Evolutionary conservation across 371 early-diverging fungal species (phyloP).

Genomic region (Neoconidiobolus thromboides): DNA sequence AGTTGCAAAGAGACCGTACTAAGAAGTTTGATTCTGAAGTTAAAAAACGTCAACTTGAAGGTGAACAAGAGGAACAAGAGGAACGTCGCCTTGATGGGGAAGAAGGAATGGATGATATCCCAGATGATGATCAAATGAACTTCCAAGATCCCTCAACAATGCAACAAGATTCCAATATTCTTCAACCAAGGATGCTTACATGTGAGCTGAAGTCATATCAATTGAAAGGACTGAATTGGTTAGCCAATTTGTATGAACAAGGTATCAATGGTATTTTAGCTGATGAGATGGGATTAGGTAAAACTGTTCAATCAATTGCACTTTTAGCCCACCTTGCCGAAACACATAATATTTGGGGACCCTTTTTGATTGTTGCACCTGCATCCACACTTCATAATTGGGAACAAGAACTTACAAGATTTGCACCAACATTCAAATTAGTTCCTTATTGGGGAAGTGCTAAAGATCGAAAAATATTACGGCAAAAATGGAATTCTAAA

Average conservation of each 20-base stretch:
- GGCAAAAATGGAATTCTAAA: constrained; percentile 66
- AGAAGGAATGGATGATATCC: not conserved
- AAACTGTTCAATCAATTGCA: constrained; percentile 93
- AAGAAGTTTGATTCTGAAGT: constrained; percentile 48
- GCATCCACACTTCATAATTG: constrained; percentile 95
- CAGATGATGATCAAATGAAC: constrained; percentile 53
- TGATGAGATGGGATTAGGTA: constrained; percentile 18
- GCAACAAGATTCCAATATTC: constrained; percentile 42
- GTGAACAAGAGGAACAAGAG: not conserved
- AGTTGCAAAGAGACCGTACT: constrained; percentile 47
- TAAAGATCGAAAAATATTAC: constrained; percentile 69
- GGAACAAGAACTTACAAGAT: constrained; percentile 86
- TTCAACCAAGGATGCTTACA: constrained; percentile 76
- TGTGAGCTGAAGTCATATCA: constrained; percentile 88
- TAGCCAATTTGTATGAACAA: constrained; percentile 87
- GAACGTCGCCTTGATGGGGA: not conserved
- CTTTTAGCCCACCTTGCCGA: constrained; percentile 78
- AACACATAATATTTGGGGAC: constrained; percentile 81
- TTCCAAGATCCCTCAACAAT: constrained; percentile 65
- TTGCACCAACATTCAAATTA: constrained; percentile 74
- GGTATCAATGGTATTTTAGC: constrained; percentile 96
- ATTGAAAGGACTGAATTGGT: constrained; percentile 97
- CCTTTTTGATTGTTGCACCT: constrained; percentile 90
- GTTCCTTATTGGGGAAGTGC: constrained; percentile 88
- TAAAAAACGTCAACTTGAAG: constrained; percentile 10